phyloP scores from a whole-genome alignment of 2,329 filamentous ascomycete species.

The Colletotrichum sp. region DNA sequence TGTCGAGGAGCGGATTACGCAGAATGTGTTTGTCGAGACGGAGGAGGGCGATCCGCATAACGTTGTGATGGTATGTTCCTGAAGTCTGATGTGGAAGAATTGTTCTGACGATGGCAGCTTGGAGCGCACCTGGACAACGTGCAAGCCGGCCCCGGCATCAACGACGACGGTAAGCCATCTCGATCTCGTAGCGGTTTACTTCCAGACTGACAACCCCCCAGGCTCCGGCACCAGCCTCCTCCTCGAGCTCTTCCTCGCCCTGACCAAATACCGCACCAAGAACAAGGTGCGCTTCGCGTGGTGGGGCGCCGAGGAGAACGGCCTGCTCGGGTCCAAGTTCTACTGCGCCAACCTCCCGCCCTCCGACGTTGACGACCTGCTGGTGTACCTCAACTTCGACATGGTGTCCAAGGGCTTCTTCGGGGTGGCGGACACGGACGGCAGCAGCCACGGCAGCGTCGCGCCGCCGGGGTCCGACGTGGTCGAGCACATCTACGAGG shows the following conservation, averaged over 20 bases:
- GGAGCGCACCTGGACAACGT: constrained; percentile 51
- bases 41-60: constrained; percentile 47
- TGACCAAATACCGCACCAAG: constrained; percentile 38
- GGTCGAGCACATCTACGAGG: constrained; percentile 36
- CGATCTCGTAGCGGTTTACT: too few relatives aligned
- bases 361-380: constrained; percentile 38
- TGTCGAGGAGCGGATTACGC: constrained; percentile 44
- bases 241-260: constrained; percentile 45
- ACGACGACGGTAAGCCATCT: constrained; percentile 41
- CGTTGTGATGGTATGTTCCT: constrained; percentile 34
- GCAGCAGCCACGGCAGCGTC: constrained; percentile 40
- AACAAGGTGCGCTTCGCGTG: constrained; percentile 46
- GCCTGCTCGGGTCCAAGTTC: constrained; percentile 37
- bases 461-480: constrained; percentile 36
- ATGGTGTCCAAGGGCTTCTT: constrained; percentile 43
- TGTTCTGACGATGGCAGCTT: constrained; percentile 23
- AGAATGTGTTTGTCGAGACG: constrained; percentile 52
- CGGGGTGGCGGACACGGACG: constrained; percentile 39
- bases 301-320: constrained; percentile 53
- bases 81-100: neutral
- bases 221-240: constrained; percentile 45
- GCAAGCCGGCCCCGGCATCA: constrained; percentile 48
- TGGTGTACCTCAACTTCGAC: constrained; percentile 46
- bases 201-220: neutral
- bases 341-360: constrained; percentile 40